These are phyloP conservation scores for Dichotomopilus funicola DNA, from an alignment of 2,329 filamentous ascomycete species.

Conservation along the genomic window DNA sequence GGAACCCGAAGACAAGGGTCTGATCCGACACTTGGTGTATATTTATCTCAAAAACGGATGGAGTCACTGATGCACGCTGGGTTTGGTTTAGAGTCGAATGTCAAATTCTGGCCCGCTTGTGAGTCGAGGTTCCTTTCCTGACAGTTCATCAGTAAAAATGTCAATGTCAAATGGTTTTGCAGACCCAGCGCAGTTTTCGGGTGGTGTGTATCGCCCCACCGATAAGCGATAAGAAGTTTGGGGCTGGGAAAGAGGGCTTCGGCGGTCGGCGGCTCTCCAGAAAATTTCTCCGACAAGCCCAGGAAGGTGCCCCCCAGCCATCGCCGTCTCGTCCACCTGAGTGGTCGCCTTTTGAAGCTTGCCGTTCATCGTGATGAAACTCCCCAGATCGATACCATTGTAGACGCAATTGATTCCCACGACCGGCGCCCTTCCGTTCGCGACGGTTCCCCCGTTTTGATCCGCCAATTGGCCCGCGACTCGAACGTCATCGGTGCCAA, in stretches of 20 bases:
- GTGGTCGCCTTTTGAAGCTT: not conserved
- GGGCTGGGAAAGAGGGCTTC: conserved; percentile 3
- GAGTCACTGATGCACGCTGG: no score
- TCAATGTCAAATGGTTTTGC: not conserved
- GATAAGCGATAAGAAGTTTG: conserved; percentile 2
- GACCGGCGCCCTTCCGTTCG: no score
- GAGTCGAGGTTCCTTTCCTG: no score
- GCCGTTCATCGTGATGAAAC: no score
- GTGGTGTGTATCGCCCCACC: not conserved
- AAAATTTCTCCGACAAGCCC: conserved; percentile 1
- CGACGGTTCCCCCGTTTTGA: not conserved
- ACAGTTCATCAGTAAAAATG: not conserved
- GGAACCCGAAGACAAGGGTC: no score
- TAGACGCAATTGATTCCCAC: no score
- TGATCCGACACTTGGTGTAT: no score
- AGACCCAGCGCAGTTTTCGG: not conserved
- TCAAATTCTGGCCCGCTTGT: no score
- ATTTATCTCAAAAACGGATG: no score
- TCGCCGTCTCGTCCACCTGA: not conserved
- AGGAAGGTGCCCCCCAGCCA: not conserved
- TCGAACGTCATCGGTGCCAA: not conserved
- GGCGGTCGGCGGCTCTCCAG: not conserved
- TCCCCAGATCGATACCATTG: no score
- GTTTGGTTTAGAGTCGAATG: no score
- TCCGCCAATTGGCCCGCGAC: conserved; percentile 3